phyloP scores from a whole-genome alignment of 192 early-diverging fungal genomes.

The Spinellus fusiger region DNA sequence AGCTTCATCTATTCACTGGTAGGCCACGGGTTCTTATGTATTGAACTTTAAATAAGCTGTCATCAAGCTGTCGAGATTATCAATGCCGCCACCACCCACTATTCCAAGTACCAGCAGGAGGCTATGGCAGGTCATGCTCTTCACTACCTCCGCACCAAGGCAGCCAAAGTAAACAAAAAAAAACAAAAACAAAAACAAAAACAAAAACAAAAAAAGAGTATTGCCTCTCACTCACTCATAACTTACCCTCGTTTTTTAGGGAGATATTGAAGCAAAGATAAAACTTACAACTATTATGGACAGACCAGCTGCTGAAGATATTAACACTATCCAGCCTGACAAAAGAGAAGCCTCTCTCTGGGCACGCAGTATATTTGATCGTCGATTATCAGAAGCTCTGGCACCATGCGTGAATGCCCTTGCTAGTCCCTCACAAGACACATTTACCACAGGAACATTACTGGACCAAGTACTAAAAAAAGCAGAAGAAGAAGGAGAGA shows the following conservation, averaged over 20 bases:
- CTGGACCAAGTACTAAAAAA: conserved; percentile 6
- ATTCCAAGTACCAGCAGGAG: not conserved
- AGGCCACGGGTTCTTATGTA: not conserved
- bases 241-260: conserved; percentile 4
- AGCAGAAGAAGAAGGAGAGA: not conserved
- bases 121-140: conserved; percentile 11
- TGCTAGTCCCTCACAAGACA: not conserved
- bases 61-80: not conserved
- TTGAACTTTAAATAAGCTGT: not conserved
- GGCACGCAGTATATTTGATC: conserved; percentile 27
- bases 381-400: conserved; percentile 17
- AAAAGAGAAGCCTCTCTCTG: conserved; percentile 19
- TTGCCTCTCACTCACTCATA: not conserved
- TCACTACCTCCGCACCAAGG: conserved; percentile 13
- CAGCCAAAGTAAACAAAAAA: conserved; percentile 17
- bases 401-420: conserved; percentile 10
- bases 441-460: not conserved
- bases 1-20: not conserved
- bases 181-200: not conserved
- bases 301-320: not conserved
- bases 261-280: conserved; percentile 27
- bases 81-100: not conserved
- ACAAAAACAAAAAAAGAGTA: not conserved
- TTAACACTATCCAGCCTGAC: not conserved
- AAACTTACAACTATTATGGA: conserved; percentile 19